Conservation (phyloP, 108 stramenopile species). For the Parietichytrium sp. region DNA sequence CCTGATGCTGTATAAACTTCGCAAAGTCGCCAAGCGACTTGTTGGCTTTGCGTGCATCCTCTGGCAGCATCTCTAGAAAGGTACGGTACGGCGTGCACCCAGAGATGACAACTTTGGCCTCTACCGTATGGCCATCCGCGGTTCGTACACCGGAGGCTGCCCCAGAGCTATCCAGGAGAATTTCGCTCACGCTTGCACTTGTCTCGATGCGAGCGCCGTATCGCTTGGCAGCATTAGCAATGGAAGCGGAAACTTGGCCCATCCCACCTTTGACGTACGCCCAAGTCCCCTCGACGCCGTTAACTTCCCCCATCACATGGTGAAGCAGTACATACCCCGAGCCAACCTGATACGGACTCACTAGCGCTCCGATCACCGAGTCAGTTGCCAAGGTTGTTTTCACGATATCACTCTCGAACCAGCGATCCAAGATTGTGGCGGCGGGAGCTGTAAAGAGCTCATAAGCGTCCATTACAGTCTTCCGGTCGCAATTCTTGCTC, state of each 20-base stretch:
- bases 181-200: not conserved
- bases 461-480: conserved; percentile 14
- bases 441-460: conserved; percentile 52
- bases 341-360: conserved; percentile 33
- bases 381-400: conserved; percentile 59
- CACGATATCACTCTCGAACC: conserved; percentile 54
- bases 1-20: conserved; percentile 12
- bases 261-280: conserved; percentile 51
- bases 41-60: not conserved
- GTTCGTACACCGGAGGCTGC: not conserved
- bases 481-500: not conserved
- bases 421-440: conserved; percentile 43
- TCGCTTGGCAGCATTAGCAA: conserved; percentile 30
- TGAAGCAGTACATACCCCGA: conserved; percentile 57
- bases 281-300: conserved; percentile 46
- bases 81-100: conserved; percentile 36
- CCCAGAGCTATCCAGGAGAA: not conserved
- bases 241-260: conserved; percentile 47
- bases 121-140: not conserved
- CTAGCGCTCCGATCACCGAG: conserved; percentile 51
- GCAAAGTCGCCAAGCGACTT: not conserved
- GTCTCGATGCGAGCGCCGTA: conserved; percentile 35
- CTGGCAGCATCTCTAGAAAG: conserved; percentile 43
- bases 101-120: conserved; percentile 26
- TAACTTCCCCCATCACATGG: conserved; percentile 55